A percentile compares a stretch with the other conserved stretches of the same genome.
phyloP scores from a whole-genome alignment of 73 alveolate species.

The Paraurostyla sp. region DNA sequence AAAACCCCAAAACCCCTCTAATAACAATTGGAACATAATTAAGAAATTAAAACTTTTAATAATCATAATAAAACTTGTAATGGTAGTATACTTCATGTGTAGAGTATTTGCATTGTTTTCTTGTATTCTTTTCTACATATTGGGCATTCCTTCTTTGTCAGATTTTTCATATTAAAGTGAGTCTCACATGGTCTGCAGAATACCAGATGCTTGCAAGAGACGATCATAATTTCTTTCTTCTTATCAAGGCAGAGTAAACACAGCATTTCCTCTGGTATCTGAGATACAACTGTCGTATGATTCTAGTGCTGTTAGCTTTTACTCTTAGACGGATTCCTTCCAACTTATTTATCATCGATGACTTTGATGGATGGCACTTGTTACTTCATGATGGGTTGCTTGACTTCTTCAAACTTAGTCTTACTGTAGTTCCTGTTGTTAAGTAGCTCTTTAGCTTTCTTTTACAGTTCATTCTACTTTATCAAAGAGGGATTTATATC shows the following conservation, averaged over 20 bases:
- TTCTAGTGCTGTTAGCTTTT: not conserved
- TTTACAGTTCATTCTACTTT: not conserved
- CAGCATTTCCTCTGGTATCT: conserved; percentile 25
- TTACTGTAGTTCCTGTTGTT: not conserved
- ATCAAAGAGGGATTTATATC: not conserved
- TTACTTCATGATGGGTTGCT: not conserved
- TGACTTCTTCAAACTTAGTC: not conserved
- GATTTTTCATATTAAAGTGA: not conserved
- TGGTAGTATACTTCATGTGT: conserved; percentile 36
- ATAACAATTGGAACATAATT: no score
- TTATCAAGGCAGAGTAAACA: conserved; percentile 28
- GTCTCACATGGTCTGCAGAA: conserved; percentile 43
- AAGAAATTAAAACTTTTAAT: no score
- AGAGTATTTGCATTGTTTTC: conserved; percentile 22
- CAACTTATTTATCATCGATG: not conserved
- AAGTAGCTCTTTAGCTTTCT: conserved; percentile 24
- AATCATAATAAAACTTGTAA: no score
- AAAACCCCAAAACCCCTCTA: no score
- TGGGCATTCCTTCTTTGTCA: conserved; percentile 27
- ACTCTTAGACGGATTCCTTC: not conserved
- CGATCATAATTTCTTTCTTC: conserved; percentile 39
- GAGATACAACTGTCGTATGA: not conserved
- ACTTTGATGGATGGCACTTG: not conserved
- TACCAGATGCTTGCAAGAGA: conserved; percentile 45
- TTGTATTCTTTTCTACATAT: conserved; percentile 61